A percentile compares a stretch with the other conserved stretches of the same genome.
Conservation (phyloP, 116 monocot genomes). For the Papilionanthe hybrid region DNA sequence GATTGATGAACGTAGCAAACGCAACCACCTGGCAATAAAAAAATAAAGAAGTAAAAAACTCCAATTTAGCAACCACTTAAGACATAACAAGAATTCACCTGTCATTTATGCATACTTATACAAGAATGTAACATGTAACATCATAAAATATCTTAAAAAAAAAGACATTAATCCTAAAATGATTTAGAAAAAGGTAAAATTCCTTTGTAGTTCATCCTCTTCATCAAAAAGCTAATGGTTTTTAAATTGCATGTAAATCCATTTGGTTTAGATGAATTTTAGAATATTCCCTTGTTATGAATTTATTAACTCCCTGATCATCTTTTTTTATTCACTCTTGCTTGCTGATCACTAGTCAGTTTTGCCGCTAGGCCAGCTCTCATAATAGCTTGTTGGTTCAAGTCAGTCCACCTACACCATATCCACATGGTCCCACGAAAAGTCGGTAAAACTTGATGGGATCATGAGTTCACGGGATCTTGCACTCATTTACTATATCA, state of each 20-base stretch:
- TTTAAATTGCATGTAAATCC: no score
- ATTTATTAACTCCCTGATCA: not conserved
- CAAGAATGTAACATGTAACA: not conserved
- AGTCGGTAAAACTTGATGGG: not conserved
- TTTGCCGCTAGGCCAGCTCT: not conserved
- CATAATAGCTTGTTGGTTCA: not conserved
- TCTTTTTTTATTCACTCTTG: not conserved
- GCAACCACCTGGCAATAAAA: constrained; percentile 55
- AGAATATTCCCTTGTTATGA: not conserved
- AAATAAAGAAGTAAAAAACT: not conserved
- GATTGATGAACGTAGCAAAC: constrained; percentile 66
- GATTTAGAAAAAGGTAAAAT: not conserved
- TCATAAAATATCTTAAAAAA: not conserved
- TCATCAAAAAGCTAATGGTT: no score
- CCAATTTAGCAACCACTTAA: not conserved
- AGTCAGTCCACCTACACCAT: not conserved
- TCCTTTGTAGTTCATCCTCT: no score
- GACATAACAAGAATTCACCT: not conserved
- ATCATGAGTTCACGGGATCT: not conserved
- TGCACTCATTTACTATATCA: not conserved
- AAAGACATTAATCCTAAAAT: not conserved
- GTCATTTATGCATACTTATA: not conserved
- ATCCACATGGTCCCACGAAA: not conserved
- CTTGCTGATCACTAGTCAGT: not conserved
- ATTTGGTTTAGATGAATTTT: no score